Base-by-base conservation (phyloP, 495 filamentous ascomycete species). In the Aspergillus panamensis region DNA sequence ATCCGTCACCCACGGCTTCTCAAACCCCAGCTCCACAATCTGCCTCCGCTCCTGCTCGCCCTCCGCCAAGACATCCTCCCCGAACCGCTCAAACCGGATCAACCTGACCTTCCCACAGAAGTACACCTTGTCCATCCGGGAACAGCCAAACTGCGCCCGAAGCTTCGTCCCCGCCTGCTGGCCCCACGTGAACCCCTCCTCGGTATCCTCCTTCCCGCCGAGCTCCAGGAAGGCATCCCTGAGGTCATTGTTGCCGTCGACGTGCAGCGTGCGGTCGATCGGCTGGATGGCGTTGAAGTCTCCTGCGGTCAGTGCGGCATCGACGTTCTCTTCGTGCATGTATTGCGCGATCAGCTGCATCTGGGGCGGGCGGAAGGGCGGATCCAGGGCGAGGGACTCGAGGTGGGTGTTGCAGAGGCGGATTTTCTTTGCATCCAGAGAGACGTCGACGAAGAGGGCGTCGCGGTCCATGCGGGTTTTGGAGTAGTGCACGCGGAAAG, bases 261-360 rank as follows among this genome's bases (percentile, higher is more conserved):
- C 13, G n/a, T 55, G 58, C 16, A 56, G 31, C 1, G 58, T 44
- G 3, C 37, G 33, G 39, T 61, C 58, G 32, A 47, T 45, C n/a
- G 58, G 58, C 47, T 52, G 52, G 16, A 61, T 56, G 2, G 58
- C 58, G 16, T 61, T 61, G 30, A 56, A 52, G 20, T 61, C 58
- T 3, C 58, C 58, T 2, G 48, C 53, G 2, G 30, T 16, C 1
- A 56, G 5, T 0, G 58, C 58, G 10, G 32, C 58, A 19, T 35
- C 6, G 6, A 51, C n/a, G 0, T 13, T 8, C 2, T 44, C 30
- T 8, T 33, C 25, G 25, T 47, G 58, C 47, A 61, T 43, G 12
- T 56, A 45, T 7, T 2, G 1, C 1, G 58, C 45, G 7, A 52
- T 31, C 0, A 61, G 33, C 32, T 47, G 35, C 58, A 56, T 56